These are phyloP conservation scores for Leccinum pachyderme DNA, from an alignment of 1,284 basidiomycete genomes.

Conservation along the genomic window DNA sequence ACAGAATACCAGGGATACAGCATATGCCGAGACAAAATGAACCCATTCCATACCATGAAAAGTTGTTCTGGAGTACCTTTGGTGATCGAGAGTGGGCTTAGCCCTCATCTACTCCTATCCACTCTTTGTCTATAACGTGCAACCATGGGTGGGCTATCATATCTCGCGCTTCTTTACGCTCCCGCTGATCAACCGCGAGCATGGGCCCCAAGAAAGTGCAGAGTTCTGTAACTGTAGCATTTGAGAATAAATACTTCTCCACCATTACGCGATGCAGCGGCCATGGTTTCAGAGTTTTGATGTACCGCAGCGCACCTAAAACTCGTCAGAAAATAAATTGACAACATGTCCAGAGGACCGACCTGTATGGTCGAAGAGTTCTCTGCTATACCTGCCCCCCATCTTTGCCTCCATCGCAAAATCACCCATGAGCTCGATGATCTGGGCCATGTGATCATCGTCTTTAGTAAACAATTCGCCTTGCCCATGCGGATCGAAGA, in stretches of 20 bases:
- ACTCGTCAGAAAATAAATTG: constrained; percentile 3
- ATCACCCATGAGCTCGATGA: constrained; percentile 85
- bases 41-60: constrained; percentile 1
- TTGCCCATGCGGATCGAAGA: constrained; percentile 86
- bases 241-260: constrained; percentile 78
- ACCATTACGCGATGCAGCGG: constrained; percentile 78
- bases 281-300: constrained; percentile 80
- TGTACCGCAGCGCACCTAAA: constrained; percentile 67
- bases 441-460: constrained; percentile 93
- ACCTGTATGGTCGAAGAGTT: constrained; percentile 82
- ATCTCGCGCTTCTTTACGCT: constrained; percentile 70
- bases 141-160: constrained; percentile 78
- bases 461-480: constrained; percentile 87
- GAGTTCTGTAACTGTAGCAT: constrained; percentile 55
- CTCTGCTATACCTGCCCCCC: constrained; percentile 80
- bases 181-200: constrained; percentile 69
- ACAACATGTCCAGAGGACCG: constrained; percentile 21
- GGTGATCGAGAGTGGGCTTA: constrained; percentile 3
- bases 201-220: constrained; percentile 80
- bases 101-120: constrained; percentile 42
- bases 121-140: constrained; percentile 45
- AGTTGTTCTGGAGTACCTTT: constrained; percentile 6
- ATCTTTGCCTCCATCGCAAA: constrained; percentile 70
- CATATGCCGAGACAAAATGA: constrained; percentile 12
- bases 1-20: constrained; percentile 1